Base-by-base conservation (phyloP, 2,329 filamentous ascomycete species). In the Huntiella omanensis region DNA sequence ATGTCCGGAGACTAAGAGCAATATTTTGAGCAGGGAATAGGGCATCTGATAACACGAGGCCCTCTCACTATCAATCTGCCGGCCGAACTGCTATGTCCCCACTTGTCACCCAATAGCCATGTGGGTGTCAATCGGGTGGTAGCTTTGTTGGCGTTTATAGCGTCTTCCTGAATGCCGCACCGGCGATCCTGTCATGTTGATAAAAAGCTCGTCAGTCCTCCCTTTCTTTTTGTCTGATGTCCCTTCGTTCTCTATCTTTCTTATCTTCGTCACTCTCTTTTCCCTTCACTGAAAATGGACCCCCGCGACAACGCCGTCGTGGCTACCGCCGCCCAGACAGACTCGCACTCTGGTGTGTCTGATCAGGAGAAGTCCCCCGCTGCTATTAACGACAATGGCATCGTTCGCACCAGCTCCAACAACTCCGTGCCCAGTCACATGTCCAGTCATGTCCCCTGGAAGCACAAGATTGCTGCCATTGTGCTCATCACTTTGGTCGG, bases 401-500 rank as follows among this genome's bases (percentile, higher is more conserved):
- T 40, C 34, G 4, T 37, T 33, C 34, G 42, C 22, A 35, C 45
- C 34, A 15, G 22, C 45, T 12, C 22, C 22, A 28, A 28, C 22
- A 28, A 28, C 22, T 28, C 22, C 2, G 7, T 3, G 22, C 22
- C 46, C 35, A 48, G 46, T 15, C 34, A 4, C 28, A 35, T 44
- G 22, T 48, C 46, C 4, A 35, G 40, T 12, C 40, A 48, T 8
- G 52, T 59, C 10, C 58, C 58, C 2, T 5, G 53, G 48, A 56
- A 51, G 38, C 56, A 59, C 52, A 60, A 59, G 50, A 53, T 60
- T 43, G 40, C 55, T 0, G 58, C 71, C 0, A 66, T 76, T 3
- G 41, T 71, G 0, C 54, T 73, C 6, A 68, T 72, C 2, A 67
- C 65, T 11, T 57, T 64, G 46, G 73, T 77, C 52, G 71, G 73